phyloP scores from a whole-genome alignment of 768 basidiomycete species.

The Tylopilus felleus region DNA sequence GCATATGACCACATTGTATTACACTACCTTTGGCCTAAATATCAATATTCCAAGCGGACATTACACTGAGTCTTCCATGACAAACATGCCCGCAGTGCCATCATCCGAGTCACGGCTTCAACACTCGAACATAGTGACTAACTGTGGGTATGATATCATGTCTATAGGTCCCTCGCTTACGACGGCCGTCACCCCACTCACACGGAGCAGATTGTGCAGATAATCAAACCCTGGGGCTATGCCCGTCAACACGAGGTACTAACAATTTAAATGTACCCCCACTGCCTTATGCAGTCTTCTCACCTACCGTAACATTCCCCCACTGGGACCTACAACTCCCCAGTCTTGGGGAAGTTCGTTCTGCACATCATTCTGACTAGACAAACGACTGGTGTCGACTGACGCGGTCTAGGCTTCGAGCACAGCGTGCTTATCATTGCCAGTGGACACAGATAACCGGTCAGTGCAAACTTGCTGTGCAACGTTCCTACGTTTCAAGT shows the following conservation, averaged over 20 bases:
- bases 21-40: constrained; percentile 9
- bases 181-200: not conserved
- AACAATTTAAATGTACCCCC: not conserved
- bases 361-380: not conserved
- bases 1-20: constrained; percentile 15
- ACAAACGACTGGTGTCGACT: not conserved
- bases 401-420: not conserved
- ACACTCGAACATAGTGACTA: too few relatives aligned
- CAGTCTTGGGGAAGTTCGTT: not conserved
- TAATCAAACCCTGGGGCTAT: not conserved
- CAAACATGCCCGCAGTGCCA: too few relatives aligned
- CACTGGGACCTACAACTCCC: constrained; percentile 6
- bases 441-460: not conserved
- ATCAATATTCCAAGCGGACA: not conserved
- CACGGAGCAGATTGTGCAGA: not conserved
- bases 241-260: not conserved
- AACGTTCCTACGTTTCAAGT: not conserved
- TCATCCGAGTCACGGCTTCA: too few relatives aligned
- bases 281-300: not conserved
- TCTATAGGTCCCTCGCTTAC: not conserved
- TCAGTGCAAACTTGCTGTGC: constrained; percentile 5
- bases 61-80: too few relatives aligned
- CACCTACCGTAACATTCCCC: not conserved
- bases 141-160: not conserved
- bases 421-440: not conserved